Conservation (phyloP, 331 rosid species). For the Prunus yedoensis region DNA sequence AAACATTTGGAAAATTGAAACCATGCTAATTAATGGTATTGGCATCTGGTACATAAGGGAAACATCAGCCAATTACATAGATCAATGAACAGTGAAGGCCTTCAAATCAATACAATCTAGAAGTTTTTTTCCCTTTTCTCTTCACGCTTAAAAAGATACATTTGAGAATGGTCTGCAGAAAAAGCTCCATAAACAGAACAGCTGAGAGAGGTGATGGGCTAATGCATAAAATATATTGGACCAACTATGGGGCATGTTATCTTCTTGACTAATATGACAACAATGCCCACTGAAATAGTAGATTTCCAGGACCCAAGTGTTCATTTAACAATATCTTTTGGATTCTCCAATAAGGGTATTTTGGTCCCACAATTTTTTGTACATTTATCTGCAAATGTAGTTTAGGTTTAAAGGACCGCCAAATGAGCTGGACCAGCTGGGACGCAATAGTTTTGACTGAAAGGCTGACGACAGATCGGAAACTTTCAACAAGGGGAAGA, state of each 20-base stretch:
- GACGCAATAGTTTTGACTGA: slow-evolving; percentile 42
- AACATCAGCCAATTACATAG: background rate
- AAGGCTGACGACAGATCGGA: slow-evolving; percentile 32
- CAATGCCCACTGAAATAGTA: slow-evolving; percentile 15
- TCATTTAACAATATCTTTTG: slow-evolving; percentile 1
- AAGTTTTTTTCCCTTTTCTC: background rate
- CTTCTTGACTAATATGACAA: slow-evolving; percentile 26
- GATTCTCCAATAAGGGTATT: slow-evolving; percentile 26
- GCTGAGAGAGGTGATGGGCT: slow-evolving; percentile 13
- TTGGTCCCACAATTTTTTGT: slow-evolving; percentile 27
- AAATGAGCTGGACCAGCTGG: slow-evolving; percentile 71
- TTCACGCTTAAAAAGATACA: background rate
- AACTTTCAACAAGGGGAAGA: slow-evolving; percentile 28
- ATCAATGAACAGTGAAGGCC: background rate
- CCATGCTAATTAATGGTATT: background rate
- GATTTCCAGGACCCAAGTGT: slow-evolving; percentile 3
- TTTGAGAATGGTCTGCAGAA: background rate
- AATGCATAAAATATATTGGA: slow-evolving; percentile 16
- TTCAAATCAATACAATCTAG: background rate
- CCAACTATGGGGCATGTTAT: slow-evolving; percentile 15
- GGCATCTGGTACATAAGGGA: background rate
- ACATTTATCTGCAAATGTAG: slow-evolving; percentile 17
- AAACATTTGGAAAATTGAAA: background rate
- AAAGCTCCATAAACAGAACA: background rate
- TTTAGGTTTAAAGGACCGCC: slow-evolving; percentile 20